These are phyloP conservation scores for Herpetospermum pedunculosum DNA, from an alignment of 306 rosid species.

Conservation along the genomic window DNA sequence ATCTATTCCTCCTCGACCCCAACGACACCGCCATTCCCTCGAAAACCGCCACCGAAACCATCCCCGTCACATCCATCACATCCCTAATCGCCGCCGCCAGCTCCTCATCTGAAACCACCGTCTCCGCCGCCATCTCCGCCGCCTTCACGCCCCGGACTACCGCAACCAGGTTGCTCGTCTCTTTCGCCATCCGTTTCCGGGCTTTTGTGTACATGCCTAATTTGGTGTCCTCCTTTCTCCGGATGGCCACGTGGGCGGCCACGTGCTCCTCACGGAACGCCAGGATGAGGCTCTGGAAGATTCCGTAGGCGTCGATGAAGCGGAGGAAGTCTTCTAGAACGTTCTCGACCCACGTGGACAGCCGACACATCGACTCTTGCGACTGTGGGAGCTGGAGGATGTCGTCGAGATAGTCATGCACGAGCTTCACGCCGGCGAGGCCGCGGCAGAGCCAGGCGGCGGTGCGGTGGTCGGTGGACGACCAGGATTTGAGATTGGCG, in stretches of 20 bases:
- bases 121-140: not conserved
- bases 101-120: constrained; percentile 31
- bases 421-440: constrained; percentile 32
- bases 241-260: constrained; percentile 46
- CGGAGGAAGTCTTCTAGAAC: constrained; percentile 63
- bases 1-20: constrained; percentile 6
- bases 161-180: constrained; percentile 35
- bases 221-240: constrained; percentile 43
- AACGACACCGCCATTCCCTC: constrained; percentile 36
- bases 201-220: constrained; percentile 26
- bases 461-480: constrained; percentile 21
- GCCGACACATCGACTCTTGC: constrained; percentile 46
- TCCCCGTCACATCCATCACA: constrained; percentile 41
- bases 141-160: constrained; percentile 19
- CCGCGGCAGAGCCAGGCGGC: constrained; percentile 35
- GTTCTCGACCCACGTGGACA: constrained; percentile 38
- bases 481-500: constrained; percentile 34
- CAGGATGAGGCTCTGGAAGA: constrained; percentile 48
- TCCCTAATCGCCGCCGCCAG: constrained; percentile 31
- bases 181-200: constrained; percentile 30
- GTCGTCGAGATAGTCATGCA: constrained; percentile 49
- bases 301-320: constrained; percentile 61
- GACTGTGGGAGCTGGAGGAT: constrained; percentile 69
- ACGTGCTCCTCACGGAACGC: constrained; percentile 40
- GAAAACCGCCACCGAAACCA: constrained; percentile 47